Percentiles rank a stretch among this genome's conserved stretches.
Conservation (phyloP, 169 alveolate species). For the Fabrea salina region DNA sequence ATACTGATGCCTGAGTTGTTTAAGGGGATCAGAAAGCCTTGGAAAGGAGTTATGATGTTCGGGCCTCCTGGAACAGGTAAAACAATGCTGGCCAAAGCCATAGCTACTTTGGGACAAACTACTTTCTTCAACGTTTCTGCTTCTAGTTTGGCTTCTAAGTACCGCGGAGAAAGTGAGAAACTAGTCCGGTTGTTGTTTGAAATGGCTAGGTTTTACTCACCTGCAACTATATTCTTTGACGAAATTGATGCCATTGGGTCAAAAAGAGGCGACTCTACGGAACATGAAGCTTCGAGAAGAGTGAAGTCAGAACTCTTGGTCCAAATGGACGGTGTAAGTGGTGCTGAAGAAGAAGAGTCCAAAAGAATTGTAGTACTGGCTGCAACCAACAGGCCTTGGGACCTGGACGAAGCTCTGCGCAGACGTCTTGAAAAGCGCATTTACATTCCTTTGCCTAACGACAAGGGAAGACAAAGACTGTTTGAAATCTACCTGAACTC, state of each 20-base stretch:
- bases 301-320: conserved; percentile 89
- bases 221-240: conserved; percentile 85
- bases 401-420: conserved; percentile 91
- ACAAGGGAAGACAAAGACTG: conserved; percentile 61
- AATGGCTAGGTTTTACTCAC: conserved; percentile 90
- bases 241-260: conserved; percentile 83
- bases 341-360: conserved; percentile 63
- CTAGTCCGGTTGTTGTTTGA: conserved; percentile 83
- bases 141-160: conserved; percentile 15
- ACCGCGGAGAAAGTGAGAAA: conserved; percentile 85
- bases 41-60: conserved; percentile 87
- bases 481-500: conserved; percentile 58
- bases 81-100: conserved; percentile 87
- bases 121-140: conserved; percentile 22
- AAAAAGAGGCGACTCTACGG: conserved; percentile 70
- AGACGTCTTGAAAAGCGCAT: conserved; percentile 91
- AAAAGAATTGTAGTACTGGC: conserved; percentile 81
- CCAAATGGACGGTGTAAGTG: conserved; percentile 88
- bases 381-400: conserved; percentile 92
- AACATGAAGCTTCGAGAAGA: conserved; percentile 88
- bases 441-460: conserved; percentile 87
- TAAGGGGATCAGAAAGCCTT: conserved; percentile 79
- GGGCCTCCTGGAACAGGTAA: conserved; percentile 92
- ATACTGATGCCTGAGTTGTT: conserved; percentile 68
- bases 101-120: conserved; percentile 58